phyloP scores from a whole-genome alignment of 2,329 filamentous ascomycete species.

The Hortaea werneckii region DNA sequence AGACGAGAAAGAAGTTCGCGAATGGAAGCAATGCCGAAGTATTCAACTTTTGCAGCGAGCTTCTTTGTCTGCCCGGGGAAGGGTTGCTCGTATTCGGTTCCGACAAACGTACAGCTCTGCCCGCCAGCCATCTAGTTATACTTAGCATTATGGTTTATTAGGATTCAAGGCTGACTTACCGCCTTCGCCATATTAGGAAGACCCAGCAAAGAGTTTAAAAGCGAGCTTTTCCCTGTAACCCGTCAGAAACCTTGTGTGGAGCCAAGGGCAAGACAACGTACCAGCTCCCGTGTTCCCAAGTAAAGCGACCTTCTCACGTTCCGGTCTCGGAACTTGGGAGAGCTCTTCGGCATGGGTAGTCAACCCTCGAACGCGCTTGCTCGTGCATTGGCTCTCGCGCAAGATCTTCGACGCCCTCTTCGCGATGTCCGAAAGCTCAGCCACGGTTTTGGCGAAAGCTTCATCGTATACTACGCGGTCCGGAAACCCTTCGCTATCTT shows the following conservation, averaged over 20 bases:
- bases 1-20: conserved; percentile 1
- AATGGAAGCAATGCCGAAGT: conserved; percentile 3
- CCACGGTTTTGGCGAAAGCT: background rate
- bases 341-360: background rate
- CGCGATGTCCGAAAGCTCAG: background rate
- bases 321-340: conserved; percentile 1
- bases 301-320: conserved; percentile 2
- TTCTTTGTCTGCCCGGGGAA: conserved; percentile 4
- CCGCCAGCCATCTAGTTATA: too few species aligned
- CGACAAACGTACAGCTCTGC: conserved; percentile 10
- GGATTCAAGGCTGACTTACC: background rate
- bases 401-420: background rate
- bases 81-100: conserved; percentile 4
- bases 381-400: background rate
- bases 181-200: conserved; percentile 10
- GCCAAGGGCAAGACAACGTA: too few species aligned
- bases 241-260: too few species aligned
- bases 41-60: conserved; percentile 10
- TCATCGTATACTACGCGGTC: conserved; percentile 6
- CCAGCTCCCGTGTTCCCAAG: conserved; percentile 6
- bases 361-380: background rate
- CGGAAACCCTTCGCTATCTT: conserved; percentile 4
- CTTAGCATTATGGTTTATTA: too few species aligned
- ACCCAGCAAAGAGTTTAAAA: conserved; percentile 12
- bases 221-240: conserved; percentile 14